These are phyloP conservation scores for Hanseniaspora mollemarum DNA, from an alignment of 805 yeast genomes.

Conservation along the genomic window DNA sequence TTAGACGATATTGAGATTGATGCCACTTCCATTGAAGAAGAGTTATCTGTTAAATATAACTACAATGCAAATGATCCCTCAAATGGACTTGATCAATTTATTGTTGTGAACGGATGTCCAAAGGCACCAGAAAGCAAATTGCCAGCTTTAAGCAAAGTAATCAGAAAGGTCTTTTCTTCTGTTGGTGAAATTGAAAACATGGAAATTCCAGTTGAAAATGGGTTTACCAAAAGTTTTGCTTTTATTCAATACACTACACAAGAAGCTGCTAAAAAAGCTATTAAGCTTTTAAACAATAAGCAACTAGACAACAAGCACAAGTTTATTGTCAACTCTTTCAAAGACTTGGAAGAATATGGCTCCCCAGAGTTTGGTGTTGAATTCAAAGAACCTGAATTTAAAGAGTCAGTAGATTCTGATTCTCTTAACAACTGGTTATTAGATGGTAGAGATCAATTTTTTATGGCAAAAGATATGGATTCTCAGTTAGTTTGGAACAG, in stretches of 20 bases:
- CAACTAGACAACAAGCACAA: slow-evolving; percentile 90
- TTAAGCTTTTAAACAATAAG: slow-evolving; percentile 71
- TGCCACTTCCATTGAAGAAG: slow-evolving; percentile 70
- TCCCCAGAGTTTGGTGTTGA: slow-evolving; percentile 49
- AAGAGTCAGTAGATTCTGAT: slow-evolving; percentile 64
- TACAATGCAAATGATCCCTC: slow-evolving; percentile 34
- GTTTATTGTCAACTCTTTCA: slow-evolving; percentile 66
- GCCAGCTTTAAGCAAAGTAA: slow-evolving; percentile 71
- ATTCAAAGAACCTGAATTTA: slow-evolving; percentile 60
- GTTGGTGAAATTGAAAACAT: slow-evolving; percentile 72
- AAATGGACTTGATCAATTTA: slow-evolving; percentile 57
- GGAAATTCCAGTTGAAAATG: slow-evolving; percentile 68
- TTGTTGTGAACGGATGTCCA: slow-evolving; percentile 92
- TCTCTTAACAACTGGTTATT: slow-evolving; percentile 84
- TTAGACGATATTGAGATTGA: slow-evolving; percentile 44
- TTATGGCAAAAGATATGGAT: slow-evolving; percentile 63
- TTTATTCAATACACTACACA: slow-evolving; percentile 70
- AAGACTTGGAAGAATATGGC: slow-evolving; percentile 73
- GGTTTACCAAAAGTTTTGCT: slow-evolving; percentile 72
- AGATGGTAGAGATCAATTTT: slow-evolving; percentile 89
- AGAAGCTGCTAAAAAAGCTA: slow-evolving; percentile 63
- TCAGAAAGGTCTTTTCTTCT: slow-evolving; percentile 63
- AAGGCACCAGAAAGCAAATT: slow-evolving; percentile 83
- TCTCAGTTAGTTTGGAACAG: slow-evolving; percentile 84
- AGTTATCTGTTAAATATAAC: slow-evolving; percentile 40